These are phyloP conservation scores for Parietaria judaica DNA, from an alignment of 306 rosid species.

Conservation along the genomic window DNA sequence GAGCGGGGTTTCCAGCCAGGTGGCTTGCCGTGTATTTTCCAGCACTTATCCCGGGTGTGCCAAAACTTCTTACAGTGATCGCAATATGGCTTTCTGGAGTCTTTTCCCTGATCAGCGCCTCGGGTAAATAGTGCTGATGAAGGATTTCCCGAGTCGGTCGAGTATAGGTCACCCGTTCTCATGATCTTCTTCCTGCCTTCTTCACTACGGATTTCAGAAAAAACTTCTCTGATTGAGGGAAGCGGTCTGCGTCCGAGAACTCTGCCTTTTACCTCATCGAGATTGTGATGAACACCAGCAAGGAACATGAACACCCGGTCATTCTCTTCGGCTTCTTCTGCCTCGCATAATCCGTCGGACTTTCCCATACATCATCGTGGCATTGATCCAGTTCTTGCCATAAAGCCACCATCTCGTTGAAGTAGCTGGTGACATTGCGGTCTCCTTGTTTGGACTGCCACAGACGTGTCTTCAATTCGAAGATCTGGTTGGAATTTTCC, in stretches of 20 bases:
- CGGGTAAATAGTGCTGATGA: background rate
- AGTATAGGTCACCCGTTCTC: background rate
- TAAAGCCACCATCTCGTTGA: background rate
- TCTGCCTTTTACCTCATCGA: background rate
- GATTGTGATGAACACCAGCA: background rate
- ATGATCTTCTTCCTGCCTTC: background rate
- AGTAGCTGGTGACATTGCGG: background rate
- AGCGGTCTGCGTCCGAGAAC: background rate
- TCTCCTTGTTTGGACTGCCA: background rate
- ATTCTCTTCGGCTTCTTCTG: background rate
- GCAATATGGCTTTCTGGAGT: background rate
- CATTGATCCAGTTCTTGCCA: constrained; percentile 3
- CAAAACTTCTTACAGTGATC: background rate
- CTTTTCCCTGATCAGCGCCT: background rate
- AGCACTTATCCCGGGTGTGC: background rate
- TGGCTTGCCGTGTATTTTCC: background rate
- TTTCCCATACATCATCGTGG: background rate
- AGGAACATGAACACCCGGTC: background rate
- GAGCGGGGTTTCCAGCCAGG: background rate
- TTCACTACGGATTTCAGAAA: background rate
- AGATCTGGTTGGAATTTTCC: background rate
- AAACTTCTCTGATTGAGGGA: background rate
- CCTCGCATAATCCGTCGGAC: background rate
- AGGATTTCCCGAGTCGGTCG: no score
- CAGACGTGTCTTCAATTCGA: background rate